Evolutionary conservation across 2,329 filamentous ascomycete species (phyloP).

Genomic region (Colletotrichum caudatum): DNA sequence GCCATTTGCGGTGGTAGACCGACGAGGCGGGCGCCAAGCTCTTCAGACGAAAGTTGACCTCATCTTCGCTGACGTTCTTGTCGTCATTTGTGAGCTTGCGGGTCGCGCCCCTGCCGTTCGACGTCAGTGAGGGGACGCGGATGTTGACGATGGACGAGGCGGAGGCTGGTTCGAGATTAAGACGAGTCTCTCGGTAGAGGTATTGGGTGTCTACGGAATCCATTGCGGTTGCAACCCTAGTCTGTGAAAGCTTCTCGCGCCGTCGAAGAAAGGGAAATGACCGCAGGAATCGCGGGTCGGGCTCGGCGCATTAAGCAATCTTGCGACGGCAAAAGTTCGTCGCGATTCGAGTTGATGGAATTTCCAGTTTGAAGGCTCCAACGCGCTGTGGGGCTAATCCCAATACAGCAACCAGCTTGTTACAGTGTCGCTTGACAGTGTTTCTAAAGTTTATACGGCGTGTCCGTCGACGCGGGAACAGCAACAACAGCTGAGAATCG

Average conservation of each 20-base stretch:
- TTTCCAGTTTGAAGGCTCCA: conserved; percentile 37
- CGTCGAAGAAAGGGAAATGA: conserved; percentile 26
- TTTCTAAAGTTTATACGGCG: neutral
- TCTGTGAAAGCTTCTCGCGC: conserved; percentile 25
- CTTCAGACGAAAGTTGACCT: conserved; percentile 77
- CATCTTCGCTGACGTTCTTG: conserved; percentile 68
- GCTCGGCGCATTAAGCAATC: conserved; percentile 31
- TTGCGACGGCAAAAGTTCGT: conserved; percentile 26
- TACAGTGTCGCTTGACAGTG: conserved; percentile 25
- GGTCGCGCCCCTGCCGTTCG: conserved; percentile 57
- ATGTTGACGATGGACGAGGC: conserved; percentile 78
- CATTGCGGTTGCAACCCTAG: conserved; percentile 69
- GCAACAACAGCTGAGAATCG: neutral
- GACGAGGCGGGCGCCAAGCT: conserved; percentile 83
- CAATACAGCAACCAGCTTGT: conserved; percentile 52
- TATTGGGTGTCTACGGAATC: conserved; percentile 71
- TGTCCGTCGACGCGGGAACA: conserved; percentile 25
- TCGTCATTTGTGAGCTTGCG: conserved; percentile 51
- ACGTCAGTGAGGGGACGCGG: conserved; percentile 69
- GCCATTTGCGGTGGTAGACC: conserved; percentile 84
- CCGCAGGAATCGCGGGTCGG: conserved; percentile 34
- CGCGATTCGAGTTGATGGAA: conserved; percentile 41
- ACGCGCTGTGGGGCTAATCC: conserved; percentile 48
- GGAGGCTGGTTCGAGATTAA: conserved; percentile 82
- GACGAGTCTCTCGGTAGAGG: conserved; percentile 87